A percentile compares a stretch with the other conserved stretches of the same genome.
Evolutionary conservation across 1,139 yeast species (phyloP).

Genomic region (Blastobotrys serpentis): DNA sequence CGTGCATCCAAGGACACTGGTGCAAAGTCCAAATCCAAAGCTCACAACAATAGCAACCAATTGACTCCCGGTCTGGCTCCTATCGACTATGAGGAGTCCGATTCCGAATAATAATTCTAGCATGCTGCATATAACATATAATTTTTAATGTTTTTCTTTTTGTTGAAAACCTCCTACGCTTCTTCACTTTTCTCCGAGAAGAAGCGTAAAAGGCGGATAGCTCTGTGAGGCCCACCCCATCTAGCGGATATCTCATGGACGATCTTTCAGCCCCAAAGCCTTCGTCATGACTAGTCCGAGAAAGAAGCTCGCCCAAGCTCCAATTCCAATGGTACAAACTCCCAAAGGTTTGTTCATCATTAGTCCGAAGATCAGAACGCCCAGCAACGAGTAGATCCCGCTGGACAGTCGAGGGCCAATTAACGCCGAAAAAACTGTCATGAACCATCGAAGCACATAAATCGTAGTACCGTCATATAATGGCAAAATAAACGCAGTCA

Average conservation of each 20-base stretch:
- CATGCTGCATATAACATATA: no score
- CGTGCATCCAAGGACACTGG: background rate
- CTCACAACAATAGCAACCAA: conserved; percentile 42
- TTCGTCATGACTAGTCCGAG: conserved; percentile 26
- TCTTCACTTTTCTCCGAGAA: no score
- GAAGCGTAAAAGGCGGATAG: background rate
- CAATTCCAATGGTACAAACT: conserved; percentile 27
- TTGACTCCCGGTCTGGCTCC: conserved; percentile 93
- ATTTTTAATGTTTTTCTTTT: no score
- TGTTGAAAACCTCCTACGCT: no score
- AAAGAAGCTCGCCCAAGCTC: conserved; percentile 26
- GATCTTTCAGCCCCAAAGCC: conserved; percentile 20
- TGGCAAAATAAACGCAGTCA: conserved; percentile 28
- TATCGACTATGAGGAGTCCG: conserved; percentile 56
- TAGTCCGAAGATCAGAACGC: conserved; percentile 26
- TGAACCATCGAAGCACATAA: conserved; percentile 24
- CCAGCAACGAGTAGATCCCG: conserved; percentile 27
- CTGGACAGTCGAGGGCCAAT: conserved; percentile 26
- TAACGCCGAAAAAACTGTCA: conserved; percentile 26
- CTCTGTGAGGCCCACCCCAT: background rate
- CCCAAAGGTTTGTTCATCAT: conserved; percentile 28
- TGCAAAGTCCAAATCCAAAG: background rate
- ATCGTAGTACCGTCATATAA: conserved; percentile 25
- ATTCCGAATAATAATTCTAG: conserved; percentile 27
- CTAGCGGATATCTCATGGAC: no score